Evolutionary conservation across 345 rosid genomes (phyloP).

Genomic region (Eucalyptus curtisii): DNA sequence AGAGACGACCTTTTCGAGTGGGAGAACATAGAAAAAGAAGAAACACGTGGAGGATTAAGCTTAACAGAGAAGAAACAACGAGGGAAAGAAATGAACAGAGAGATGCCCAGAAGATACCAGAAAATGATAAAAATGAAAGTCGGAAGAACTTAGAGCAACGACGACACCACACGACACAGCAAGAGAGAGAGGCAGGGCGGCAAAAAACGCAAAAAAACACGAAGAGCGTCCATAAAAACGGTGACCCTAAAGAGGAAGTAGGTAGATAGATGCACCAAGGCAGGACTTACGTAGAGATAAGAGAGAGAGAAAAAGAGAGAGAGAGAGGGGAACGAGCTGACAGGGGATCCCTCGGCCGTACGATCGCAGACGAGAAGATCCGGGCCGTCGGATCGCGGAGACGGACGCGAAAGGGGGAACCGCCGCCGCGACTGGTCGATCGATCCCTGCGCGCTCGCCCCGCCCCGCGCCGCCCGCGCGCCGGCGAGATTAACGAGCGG

Average conservation of each 20-base stretch:
- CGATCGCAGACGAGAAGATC: conserved; percentile 23
- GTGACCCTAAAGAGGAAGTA: conserved; percentile 9
- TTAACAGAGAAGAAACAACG: not conserved
- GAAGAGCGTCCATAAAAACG: not conserved
- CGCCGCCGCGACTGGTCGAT: not conserved
- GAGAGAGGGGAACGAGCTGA: not conserved
- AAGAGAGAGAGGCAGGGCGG: not conserved
- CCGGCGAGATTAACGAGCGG: not conserved
- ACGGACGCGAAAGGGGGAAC: not conserved
- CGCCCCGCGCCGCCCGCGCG: not conserved
- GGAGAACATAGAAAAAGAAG: not conserved
- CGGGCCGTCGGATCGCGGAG: conserved; percentile 14
- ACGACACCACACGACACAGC: not conserved
- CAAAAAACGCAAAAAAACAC: not conserved
- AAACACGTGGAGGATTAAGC: not conserved
- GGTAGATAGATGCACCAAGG: not conserved
- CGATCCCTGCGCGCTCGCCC: not conserved
- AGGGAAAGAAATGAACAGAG: not conserved
- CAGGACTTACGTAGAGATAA: not conserved
- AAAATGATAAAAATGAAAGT: not conserved
- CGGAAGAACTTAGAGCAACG: not conserved
- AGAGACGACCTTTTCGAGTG: not conserved
- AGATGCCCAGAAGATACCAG: not conserved
- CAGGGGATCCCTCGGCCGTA: conserved; percentile 17
- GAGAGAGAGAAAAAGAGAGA: not conserved